A percentile compares a stretch with the other conserved stretches of the same genome.
Evolutionary conservation across 2,329 filamentous ascomycete genomes (phyloP).

Genomic region (Helotiales sp.): DNA sequence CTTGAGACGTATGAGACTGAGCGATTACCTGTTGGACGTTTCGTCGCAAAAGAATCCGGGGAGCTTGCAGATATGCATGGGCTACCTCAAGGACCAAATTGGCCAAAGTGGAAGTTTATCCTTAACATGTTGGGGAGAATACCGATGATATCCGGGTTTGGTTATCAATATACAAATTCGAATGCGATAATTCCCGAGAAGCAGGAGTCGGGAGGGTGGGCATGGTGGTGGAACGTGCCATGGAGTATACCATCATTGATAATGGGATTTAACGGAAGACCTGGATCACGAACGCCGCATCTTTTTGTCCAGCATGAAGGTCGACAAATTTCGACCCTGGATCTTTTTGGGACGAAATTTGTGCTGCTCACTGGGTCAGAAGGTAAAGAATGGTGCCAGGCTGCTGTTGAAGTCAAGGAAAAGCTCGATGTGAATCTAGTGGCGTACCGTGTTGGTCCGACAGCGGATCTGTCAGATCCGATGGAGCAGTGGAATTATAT

Average conservation of each 20-base stretch:
- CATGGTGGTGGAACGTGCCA: slow-evolving; percentile 26
- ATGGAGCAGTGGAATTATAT: slow-evolving; percentile 23
- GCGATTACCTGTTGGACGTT: slow-evolving; percentile 37
- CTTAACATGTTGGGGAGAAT: slow-evolving; percentile 2
- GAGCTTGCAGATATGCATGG: slow-evolving; percentile 17
- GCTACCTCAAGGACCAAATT: not conserved
- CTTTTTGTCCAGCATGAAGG: slow-evolving; percentile 32
- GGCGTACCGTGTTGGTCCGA: slow-evolving; percentile 20
- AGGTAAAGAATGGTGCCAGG: slow-evolving; percentile 18
- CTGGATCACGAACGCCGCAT: slow-evolving; percentile 37
- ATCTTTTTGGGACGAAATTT: slow-evolving; percentile 34
- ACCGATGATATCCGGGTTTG: slow-evolving; percentile 11
- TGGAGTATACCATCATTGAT: slow-evolving; percentile 31
- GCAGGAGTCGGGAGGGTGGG: not conserved
- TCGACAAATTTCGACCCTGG: slow-evolving; percentile 33
- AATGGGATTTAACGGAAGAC: slow-evolving; percentile 30
- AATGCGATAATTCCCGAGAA: slow-evolving; percentile 9
- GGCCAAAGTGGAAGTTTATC: not conserved
- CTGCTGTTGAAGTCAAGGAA: slow-evolving; percentile 7
- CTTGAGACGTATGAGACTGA: slow-evolving; percentile 42
- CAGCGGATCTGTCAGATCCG: slow-evolving; percentile 13
- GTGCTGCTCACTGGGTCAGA: slow-evolving; percentile 30
- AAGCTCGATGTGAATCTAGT: slow-evolving; percentile 6
- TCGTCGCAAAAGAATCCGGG: slow-evolving; percentile 13
- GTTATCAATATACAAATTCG: slow-evolving; percentile 16